phyloP scores from a whole-genome alignment of 2,329 filamentous ascomycete species.

The Trichoderma hamatum region DNA sequence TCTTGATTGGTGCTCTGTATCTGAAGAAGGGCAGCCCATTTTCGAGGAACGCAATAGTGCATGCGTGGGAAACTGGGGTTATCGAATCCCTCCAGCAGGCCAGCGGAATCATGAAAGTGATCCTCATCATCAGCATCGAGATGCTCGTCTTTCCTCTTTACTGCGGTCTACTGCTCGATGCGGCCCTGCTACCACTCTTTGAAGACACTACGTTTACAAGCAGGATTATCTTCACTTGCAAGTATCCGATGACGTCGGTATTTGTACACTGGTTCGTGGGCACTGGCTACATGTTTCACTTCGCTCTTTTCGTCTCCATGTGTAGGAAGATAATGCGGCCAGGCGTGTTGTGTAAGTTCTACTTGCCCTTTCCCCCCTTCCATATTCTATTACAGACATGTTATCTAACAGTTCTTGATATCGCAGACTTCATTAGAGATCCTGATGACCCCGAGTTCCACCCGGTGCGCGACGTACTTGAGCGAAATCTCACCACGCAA shows the following conservation, averaged over 20 bases:
- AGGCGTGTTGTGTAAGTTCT: constrained; percentile 82
- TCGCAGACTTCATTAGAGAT: constrained; percentile 87
- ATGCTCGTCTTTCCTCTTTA: constrained; percentile 98
- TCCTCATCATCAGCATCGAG: constrained; percentile 97
- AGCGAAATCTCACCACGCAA: constrained; percentile 89
- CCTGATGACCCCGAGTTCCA: constrained; percentile 98
- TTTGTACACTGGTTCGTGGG: constrained; percentile 99
- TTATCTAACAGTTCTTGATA: neutral
- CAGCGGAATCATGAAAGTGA: constrained; percentile 95
- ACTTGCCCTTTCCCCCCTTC: neutral
- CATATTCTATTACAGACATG: neutral
- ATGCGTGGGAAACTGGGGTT: constrained; percentile 73
- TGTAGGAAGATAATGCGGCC: constrained; percentile 96
- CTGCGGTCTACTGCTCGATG: constrained; percentile 86
- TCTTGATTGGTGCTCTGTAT: constrained; percentile 75
- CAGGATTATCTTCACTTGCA: constrained; percentile 74
- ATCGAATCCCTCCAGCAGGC: constrained; percentile 88
- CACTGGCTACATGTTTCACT: constrained; percentile 99
- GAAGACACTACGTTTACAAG: constrained; percentile 76
- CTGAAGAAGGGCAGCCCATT: constrained; percentile 73
- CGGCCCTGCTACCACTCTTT: constrained; percentile 87
- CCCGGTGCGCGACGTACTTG: constrained; percentile 92
- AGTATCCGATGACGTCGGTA: constrained; percentile 83
- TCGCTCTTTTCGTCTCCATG: constrained; percentile 98
- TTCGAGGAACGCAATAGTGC: constrained; percentile 57